Percentiles rank a stretch among this genome's conserved stretches.
phyloP scores from a whole-genome alignment of 2,329 filamentous ascomycete genomes.

The Coniochaeta sp. region DNA sequence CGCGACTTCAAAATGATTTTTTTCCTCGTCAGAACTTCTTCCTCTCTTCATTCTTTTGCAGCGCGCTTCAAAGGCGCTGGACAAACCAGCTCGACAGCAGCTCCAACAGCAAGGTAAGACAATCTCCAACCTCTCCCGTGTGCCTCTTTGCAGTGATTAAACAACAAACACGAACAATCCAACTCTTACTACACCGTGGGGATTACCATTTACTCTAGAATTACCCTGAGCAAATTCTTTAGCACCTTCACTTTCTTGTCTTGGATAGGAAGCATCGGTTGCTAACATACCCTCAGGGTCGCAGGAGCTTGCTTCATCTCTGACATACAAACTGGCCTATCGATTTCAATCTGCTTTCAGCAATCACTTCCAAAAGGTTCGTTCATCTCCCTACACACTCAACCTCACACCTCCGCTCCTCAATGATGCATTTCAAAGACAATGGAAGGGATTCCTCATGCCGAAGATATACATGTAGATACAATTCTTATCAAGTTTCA shows the following conservation, averaged over 20 bases:
- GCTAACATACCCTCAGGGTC: slow-evolving; percentile 15
- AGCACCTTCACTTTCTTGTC: slow-evolving; percentile 7
- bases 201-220: slow-evolving; percentile 43
- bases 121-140: neutral
- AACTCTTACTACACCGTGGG: slow-evolving; percentile 55
- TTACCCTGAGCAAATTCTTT: slow-evolving; percentile 46
- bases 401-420: slow-evolving; percentile 17
- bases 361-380: slow-evolving; percentile 39
- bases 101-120: slow-evolving; percentile 19
- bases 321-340: slow-evolving; percentile 1
- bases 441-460: slow-evolving; percentile 62
- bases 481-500: slow-evolving; percentile 46
- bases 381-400: slow-evolving; percentile 18
- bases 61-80: slow-evolving; percentile 5
- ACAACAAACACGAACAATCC: slow-evolving; percentile 49
- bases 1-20: slow-evolving; percentile 1
- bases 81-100: neutral
- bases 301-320: slow-evolving; percentile 6
- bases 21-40: neutral
- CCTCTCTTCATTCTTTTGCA: slow-evolving; percentile 6
- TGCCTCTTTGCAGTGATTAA: slow-evolving; percentile 33
- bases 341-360: neutral
- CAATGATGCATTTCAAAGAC: slow-evolving; percentile 55
- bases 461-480: slow-evolving; percentile 59
- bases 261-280: slow-evolving; percentile 4